These are phyloP conservation scores for Sphagnum magellanicum DNA, from an alignment of 228 moss, liverwort and hornwort species.

Conservation along the genomic window DNA sequence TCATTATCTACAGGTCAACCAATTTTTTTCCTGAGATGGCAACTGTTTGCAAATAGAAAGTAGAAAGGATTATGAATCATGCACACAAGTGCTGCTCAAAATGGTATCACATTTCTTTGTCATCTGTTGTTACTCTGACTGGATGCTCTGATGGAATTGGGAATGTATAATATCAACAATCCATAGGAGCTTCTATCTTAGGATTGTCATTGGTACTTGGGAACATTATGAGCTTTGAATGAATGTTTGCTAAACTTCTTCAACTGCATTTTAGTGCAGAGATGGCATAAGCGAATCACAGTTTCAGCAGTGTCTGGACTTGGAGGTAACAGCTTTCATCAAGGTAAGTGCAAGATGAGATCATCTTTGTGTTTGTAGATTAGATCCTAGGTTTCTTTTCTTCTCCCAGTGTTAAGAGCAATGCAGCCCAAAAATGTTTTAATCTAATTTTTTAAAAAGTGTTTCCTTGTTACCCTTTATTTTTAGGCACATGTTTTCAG, in stretches of 20 bases:
- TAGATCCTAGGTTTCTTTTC: background rate
- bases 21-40: background rate
- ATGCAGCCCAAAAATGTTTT: background rate
- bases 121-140: too few relatives aligned
- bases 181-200: too few relatives aligned
- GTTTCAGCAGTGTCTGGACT: constrained; percentile 44
- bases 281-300: constrained; percentile 53
- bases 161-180: too few relatives aligned
- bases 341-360: background rate
- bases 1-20: constrained; percentile 40
- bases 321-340: constrained; percentile 37
- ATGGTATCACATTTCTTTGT: too few relatives aligned
- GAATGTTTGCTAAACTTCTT: background rate
- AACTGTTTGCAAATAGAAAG: background rate
- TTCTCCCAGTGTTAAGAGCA: background rate
- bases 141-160: too few relatives aligned
- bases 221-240: too few relatives aligned
- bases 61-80: too few relatives aligned
- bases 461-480: too few relatives aligned
- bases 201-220: too few relatives aligned
- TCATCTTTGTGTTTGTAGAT: background rate
- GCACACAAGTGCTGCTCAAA: too few relatives aligned
- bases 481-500: too few relatives aligned
- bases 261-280: constrained; percentile 1
- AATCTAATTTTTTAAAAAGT: too few relatives aligned